Evolutionary conservation across 306 rosid species (phyloP).

Genomic region (Ammopiptanthus mongolicus): DNA sequence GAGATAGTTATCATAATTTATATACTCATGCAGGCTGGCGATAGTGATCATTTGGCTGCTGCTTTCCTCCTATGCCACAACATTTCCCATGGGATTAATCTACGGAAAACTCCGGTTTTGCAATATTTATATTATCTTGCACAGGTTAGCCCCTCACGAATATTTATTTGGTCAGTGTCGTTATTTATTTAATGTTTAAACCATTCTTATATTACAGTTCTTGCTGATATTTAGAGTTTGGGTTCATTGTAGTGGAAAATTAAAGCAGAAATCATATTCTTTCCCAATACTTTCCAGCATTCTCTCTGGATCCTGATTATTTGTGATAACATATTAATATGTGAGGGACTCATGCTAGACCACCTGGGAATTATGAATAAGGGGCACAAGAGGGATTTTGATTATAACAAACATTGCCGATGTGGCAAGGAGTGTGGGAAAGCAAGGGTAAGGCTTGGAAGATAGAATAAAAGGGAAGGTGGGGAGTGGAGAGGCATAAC

Average conservation of each 20-base stretch:
- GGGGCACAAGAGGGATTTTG: too few relatives aligned
- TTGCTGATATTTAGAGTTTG: neutral
- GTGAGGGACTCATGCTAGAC: too few relatives aligned
- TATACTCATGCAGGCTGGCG: slow-evolving; percentile 64
- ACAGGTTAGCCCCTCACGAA: slow-evolving; percentile 47
- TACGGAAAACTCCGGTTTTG: slow-evolving; percentile 76
- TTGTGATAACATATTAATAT: neutral
- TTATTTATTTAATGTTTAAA: neutral
- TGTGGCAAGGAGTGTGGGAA: too few relatives aligned
- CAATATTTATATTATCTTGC: slow-evolving; percentile 84
- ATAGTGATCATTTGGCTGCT: slow-evolving; percentile 82
- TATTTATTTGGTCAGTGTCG: slow-evolving; percentile 1
- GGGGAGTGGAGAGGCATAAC: too few relatives aligned
- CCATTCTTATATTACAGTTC: neutral
- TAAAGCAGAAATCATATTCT: neutral
- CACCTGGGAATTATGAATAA: too few relatives aligned
- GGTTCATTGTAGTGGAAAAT: neutral
- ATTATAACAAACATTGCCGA: too few relatives aligned
- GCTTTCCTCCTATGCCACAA: slow-evolving; percentile 74
- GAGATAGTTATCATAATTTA: slow-evolving; percentile 23
- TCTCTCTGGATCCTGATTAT: neutral
- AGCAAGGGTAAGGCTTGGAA: too few relatives aligned
- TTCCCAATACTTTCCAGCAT: neutral
- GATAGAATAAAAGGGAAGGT: too few relatives aligned
- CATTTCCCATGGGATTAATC: slow-evolving; percentile 80